Evolutionary conservation across 2,329 filamentous ascomycete species (phyloP).

Genomic region (Colletotrichum melonis): DNA sequence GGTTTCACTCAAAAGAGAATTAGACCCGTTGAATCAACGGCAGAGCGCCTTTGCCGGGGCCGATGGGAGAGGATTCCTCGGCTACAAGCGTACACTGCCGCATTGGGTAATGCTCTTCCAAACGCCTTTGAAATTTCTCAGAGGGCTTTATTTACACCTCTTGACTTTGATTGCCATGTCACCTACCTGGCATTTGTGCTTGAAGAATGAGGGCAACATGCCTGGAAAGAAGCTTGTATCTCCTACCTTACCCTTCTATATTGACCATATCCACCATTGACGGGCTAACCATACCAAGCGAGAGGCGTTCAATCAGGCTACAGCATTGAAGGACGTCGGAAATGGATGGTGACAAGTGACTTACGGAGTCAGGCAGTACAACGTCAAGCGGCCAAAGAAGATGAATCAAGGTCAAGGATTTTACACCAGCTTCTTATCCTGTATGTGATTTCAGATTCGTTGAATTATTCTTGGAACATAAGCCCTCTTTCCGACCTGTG

Average conservation of each 20-base stretch:
- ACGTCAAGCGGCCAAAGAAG: neutral
- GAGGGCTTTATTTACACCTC: neutral
- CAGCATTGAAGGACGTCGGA: neutral
- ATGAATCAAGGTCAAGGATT: neutral
- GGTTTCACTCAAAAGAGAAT: neutral
- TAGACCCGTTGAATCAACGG: neutral
- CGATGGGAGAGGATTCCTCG: neutral
- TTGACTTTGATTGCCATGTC: too few relatives aligned
- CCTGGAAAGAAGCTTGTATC: neutral
- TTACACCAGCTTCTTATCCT: too few relatives aligned
- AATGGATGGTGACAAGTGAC: neutral
- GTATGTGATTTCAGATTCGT: neutral
- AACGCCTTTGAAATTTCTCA: neutral
- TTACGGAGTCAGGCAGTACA: neutral
- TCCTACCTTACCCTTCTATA: too few relatives aligned
- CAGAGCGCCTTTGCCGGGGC: neutral
- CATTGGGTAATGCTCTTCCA: neutral
- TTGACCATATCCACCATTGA: neutral
- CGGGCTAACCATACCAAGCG: neutral
- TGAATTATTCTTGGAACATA: neutral
- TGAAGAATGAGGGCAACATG: neutral
- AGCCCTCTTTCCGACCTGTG: neutral
- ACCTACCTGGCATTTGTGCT: too few relatives aligned
- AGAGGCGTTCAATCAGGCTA: neutral
- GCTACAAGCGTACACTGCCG: neutral